Evolutionary conservation across 2,329 filamentous ascomycete species (phyloP), one percentile per base, ranked within the genome.

Genomic region (Fusarium newnesense): DNA sequence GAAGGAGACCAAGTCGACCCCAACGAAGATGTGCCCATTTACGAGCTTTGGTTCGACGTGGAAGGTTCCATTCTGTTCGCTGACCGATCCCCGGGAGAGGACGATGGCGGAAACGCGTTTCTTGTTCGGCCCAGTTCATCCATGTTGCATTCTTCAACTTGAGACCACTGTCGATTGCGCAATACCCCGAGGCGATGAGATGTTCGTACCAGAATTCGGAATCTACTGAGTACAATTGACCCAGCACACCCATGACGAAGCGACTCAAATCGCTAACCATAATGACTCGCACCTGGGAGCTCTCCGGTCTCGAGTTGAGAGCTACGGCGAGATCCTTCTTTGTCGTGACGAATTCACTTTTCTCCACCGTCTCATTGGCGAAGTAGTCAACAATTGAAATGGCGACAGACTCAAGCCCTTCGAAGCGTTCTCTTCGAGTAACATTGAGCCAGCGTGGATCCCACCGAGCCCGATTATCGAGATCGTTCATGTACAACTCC

Each of bases 181-280:
- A 70, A 36, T 79, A 79, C 4, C 78, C 75, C 24, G 77, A 79
- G 24, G 77, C 72, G 15, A 72, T 61, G 19, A 79, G 77, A 26
- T 79, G 75, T 24, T 79, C 78, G 43, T 78, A 78, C 78, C 78
- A 79, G 34, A 79, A 79, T 24, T 78, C 78, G 7, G 78, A 75
- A 16, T 79, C 78, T 11, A 79, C 63, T 5, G 71, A 58, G 60
- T 77, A 78, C 4, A 75, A n/a, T 10, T 79, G 78, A 2, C 78
- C 78, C 4, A 80, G 40, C 1, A 74, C 75, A 4, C 78, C 78
- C 76, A 79, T 79, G 26, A 77, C 62, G 36, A 79, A 80, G 15
- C 77, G 77, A n/a, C 78, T 79, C n/a, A 79, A 28, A 57, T 80
- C 77, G 30, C 61, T 76, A 6, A 79, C 76, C 71, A 80, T 57